phyloP scores from a whole-genome alignment of 352 stramenopile genomes.

The Globisporangium nunn region DNA sequence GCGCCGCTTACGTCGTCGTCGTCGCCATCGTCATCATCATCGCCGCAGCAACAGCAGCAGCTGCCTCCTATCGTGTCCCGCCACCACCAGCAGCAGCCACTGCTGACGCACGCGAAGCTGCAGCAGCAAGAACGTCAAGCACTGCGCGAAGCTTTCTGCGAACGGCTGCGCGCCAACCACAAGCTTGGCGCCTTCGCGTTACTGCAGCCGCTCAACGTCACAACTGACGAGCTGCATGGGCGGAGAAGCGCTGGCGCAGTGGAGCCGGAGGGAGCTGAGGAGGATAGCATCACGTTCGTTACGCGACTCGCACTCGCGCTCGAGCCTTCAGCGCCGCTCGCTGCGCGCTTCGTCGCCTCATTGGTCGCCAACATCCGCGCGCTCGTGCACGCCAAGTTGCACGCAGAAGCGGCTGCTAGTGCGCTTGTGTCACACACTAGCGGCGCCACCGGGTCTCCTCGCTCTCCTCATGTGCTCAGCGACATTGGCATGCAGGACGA shows the following conservation, averaged over 20 bases:
- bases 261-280: neutral
- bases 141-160: constrained; percentile 15
- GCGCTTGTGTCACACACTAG: neutral
- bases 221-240: neutral
- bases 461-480: too few species aligned
- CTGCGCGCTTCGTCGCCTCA: constrained; percentile 15
- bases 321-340: constrained; percentile 9
- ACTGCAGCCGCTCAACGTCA: neutral
- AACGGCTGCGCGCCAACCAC: constrained; percentile 14
- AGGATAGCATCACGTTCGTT: constrained; percentile 14
- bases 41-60: neutral
- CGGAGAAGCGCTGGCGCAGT: neutral
- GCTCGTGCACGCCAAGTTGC: constrained; percentile 16
- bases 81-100: neutral
- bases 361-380: constrained; percentile 9
- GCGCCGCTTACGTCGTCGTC: neutral
- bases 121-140: constrained; percentile 15
- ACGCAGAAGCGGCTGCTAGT: constrained; percentile 6
- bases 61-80: constrained; percentile 14
- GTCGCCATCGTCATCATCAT: too few species aligned
- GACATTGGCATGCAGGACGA: neutral
- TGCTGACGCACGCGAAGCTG: constrained; percentile 3
- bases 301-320: constrained; percentile 2
- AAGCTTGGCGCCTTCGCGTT: constrained; percentile 12
- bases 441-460: neutral